These are phyloP conservation scores for Pseudophaeomoniella oleicola DNA, from an alignment of 2,329 filamentous ascomycete species.

Conservation along the genomic window DNA sequence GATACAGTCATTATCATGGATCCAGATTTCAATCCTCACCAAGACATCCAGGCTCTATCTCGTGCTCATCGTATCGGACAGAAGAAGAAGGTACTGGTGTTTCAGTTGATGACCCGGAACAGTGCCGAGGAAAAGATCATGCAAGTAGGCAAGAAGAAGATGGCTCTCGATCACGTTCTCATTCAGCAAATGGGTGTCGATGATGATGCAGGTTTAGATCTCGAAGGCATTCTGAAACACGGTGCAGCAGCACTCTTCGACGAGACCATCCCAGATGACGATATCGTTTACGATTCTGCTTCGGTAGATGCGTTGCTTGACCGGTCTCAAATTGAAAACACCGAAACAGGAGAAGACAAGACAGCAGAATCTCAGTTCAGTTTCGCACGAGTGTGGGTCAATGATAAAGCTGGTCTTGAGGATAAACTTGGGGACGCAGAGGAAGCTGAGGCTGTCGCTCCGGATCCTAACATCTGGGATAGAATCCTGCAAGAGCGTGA, in stretches of 20 bases:
- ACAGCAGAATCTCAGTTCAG: constrained; percentile 70
- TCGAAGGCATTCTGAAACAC: constrained; percentile 77
- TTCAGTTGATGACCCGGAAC: constrained; percentile 80
- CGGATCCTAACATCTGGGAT: constrained; percentile 69
- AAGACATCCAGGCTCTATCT: constrained; percentile 90
- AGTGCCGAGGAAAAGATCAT: constrained; percentile 92
- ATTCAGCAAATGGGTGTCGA: constrained; percentile 83
- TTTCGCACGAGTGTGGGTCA: constrained; percentile 83
- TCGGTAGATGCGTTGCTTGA: constrained; percentile 88
- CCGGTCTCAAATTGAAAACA: constrained; percentile 64
- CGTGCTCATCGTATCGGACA: constrained; percentile 93
- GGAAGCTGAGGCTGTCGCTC: constrained; percentile 37
- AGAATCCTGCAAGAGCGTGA: constrained; percentile 76
- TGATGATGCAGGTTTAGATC: constrained; percentile 62
- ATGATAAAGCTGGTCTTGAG: constrained; percentile 55
- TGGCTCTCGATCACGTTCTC: constrained; percentile 86
- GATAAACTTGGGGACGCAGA: constrained; percentile 43
- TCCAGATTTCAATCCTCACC: constrained; percentile 93
- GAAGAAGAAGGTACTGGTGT: constrained; percentile 87
- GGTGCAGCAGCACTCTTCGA: constrained; percentile 78
- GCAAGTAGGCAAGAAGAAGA: constrained; percentile 88
- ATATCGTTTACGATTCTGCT: constrained; percentile 67
- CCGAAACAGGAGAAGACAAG: constrained; percentile 46
- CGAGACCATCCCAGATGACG: constrained; percentile 48
- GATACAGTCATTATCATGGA: constrained; percentile 98